Conservation (phyloP, 768 basidiomycete genomes). For the Cubamyces lactineus region DNA sequence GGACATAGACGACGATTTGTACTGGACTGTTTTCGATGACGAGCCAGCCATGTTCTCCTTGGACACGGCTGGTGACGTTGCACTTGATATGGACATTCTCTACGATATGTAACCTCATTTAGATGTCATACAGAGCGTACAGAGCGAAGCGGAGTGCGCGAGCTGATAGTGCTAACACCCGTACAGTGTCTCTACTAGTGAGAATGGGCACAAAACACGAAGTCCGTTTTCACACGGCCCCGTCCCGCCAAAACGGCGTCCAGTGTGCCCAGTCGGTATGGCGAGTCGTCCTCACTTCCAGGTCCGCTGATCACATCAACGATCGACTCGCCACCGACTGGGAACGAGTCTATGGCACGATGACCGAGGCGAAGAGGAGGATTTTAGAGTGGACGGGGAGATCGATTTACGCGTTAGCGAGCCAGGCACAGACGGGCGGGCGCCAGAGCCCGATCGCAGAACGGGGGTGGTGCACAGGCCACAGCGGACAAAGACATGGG, state of each 20-base stretch:
- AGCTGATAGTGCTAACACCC: background rate
- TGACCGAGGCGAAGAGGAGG: constrained; percentile 1
- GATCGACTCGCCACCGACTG: too few species aligned
- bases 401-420: constrained; percentile 9
- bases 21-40: too few species aligned
- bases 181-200: background rate
- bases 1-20: background rate
- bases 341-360: too few species aligned
- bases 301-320: too few species aligned
- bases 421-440: constrained; percentile 14
- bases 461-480: constrained; percentile 1
- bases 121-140: background rate
- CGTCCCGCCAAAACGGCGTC: background rate
- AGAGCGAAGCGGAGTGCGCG: too few species aligned
- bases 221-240: constrained; percentile 6
- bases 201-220: background rate
- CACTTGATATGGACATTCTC: background rate
- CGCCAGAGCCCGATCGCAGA: constrained; percentile 12
- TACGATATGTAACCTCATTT: background rate
- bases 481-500: background rate
- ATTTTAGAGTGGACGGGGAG: constrained; percentile 22
- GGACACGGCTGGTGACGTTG: background rate
- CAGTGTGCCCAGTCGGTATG: constrained; percentile 3
- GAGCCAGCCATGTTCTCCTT: background rate
- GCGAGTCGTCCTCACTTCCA: too few species aligned